Conservation (phyloP, 352 stramenopile species). For the Globisporangium paddicum region DNA sequence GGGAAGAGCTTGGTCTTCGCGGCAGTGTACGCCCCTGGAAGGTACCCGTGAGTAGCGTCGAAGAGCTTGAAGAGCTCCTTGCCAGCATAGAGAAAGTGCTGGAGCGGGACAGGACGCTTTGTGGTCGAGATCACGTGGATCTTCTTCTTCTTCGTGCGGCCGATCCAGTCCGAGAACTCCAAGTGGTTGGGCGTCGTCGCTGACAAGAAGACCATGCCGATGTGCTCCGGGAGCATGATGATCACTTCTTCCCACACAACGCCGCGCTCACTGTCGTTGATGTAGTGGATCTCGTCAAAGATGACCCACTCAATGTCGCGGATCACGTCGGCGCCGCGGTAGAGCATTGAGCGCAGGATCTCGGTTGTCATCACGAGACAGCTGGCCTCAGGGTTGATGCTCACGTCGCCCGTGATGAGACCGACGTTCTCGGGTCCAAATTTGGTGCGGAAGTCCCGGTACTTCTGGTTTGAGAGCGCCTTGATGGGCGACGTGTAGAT, state of each 20-base stretch:
- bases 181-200: conserved; percentile 98
- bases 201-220: conserved; percentile 98
- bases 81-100: conserved; percentile 94
- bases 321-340: conserved; percentile 94
- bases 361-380: conserved; percentile 99
- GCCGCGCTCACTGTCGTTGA: conserved; percentile 97
- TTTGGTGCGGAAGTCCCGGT: conserved; percentile 94
- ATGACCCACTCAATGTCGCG: conserved; percentile 98
- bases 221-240: conserved; percentile 96
- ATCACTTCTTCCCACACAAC: conserved; percentile 98
- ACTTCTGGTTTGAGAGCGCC: conserved; percentile 98
- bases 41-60: conserved; percentile 46
- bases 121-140: conserved; percentile 98
- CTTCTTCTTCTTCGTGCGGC: conserved; percentile 92
- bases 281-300: conserved; percentile 98
- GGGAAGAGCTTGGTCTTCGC: conserved; percentile 68
- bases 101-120: conserved; percentile 95
- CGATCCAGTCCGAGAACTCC: conserved; percentile 99
- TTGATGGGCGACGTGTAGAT: conserved; percentile 99
- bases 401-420: conserved; percentile 97
- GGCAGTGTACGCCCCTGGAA: conserved; percentile 47
- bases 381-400: conserved; percentile 93
- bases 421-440: conserved; percentile 94
- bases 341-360: conserved; percentile 96
- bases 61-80: conserved; percentile 91